Conservation (phyloP, 495 filamentous ascomycete genomes). For the Xylona heveae region DNA sequence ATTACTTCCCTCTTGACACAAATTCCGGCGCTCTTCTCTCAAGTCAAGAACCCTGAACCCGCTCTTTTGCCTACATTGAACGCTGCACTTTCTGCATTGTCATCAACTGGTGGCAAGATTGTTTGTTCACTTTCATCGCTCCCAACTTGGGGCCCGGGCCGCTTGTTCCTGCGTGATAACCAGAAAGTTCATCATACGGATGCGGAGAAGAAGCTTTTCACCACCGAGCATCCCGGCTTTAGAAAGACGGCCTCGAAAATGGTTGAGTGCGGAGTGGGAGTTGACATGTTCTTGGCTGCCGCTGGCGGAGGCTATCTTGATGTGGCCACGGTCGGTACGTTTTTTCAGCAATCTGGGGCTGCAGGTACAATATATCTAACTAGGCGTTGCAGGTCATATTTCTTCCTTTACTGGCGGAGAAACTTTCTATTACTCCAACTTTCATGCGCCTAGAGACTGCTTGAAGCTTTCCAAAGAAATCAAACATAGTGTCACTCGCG, state of each 20-base stretch:
- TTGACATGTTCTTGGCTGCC: slow-evolving; percentile 86
- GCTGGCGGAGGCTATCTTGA: slow-evolving; percentile 81
- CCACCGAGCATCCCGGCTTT: slow-evolving; percentile 72
- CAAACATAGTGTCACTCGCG: slow-evolving; percentile 66
- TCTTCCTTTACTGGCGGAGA: slow-evolving; percentile 73
- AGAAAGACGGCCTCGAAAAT: slow-evolving; percentile 67
- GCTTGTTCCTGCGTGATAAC: slow-evolving; percentile 68
- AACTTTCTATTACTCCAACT: slow-evolving; percentile 90
- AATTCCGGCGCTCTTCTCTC: slow-evolving; percentile 66
- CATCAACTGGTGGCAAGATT: slow-evolving; percentile 78
- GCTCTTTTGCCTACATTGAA: slow-evolving; percentile 68
- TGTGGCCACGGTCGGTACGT: slow-evolving; percentile 78
- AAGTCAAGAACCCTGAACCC: slow-evolving; percentile 72
- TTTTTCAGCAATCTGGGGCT: slow-evolving; percentile 6
- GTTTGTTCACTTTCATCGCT: slow-evolving; percentile 67
- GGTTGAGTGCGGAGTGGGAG: slow-evolving; percentile 70
- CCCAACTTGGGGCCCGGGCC: slow-evolving; percentile 77
- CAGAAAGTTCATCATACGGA: slow-evolving; percentile 71
- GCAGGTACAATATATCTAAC: background rate
- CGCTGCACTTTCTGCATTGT: slow-evolving; percentile 58
- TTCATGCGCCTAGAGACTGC: slow-evolving; percentile 65
- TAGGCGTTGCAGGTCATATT: slow-evolving; percentile 34
- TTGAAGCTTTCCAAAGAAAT: slow-evolving; percentile 72
- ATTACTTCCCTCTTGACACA: slow-evolving; percentile 66
- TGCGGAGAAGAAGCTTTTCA: slow-evolving; percentile 77